These are phyloP conservation scores for Cercospora sp. DNA, from an alignment of 2,329 filamentous ascomycete species.

Conservation along the genomic window DNA sequence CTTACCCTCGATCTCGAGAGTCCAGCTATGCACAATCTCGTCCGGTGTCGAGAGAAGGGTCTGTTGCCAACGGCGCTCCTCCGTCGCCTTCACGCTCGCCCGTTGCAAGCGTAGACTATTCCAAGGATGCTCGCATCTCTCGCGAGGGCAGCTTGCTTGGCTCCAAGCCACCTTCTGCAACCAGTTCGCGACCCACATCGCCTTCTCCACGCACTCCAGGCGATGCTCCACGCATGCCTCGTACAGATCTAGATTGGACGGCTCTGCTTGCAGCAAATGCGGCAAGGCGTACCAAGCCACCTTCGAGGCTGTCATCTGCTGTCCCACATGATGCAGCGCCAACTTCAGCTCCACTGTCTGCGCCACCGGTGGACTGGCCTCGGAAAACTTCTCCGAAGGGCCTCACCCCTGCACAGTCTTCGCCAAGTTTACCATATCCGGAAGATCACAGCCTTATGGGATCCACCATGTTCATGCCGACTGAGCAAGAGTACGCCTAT, in stretches of 20 bases:
- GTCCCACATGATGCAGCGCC: slow-evolving; percentile 24
- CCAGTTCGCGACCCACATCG: slow-evolving; percentile 31
- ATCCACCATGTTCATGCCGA: slow-evolving; percentile 43
- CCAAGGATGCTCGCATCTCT: slow-evolving; percentile 22
- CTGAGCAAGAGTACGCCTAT: slow-evolving; percentile 46
- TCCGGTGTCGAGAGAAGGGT: slow-evolving; percentile 31
- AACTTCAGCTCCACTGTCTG: not conserved
- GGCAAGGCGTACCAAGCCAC: slow-evolving; percentile 28
- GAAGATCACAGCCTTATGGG: slow-evolving; percentile 41
- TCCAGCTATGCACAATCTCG: slow-evolving; percentile 31
- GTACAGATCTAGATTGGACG: slow-evolving; percentile 38
- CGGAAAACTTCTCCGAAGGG: slow-evolving; percentile 12
- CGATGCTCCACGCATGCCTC: slow-evolving; percentile 33
- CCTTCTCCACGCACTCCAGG: slow-evolving; percentile 29
- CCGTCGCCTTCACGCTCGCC: slow-evolving; percentile 25
- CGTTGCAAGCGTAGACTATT: slow-evolving; percentile 27
- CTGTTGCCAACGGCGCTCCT: slow-evolving; percentile 16
- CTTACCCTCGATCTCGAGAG: slow-evolving; percentile 28
- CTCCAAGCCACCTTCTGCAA: slow-evolving; percentile 27
- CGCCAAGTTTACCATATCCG: slow-evolving; percentile 46
- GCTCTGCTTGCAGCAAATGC: slow-evolving; percentile 32
- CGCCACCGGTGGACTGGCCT: not conserved
- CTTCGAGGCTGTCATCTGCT: slow-evolving; percentile 31
- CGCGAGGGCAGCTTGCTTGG: slow-evolving; percentile 21
- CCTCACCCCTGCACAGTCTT: slow-evolving; percentile 37